These are phyloP conservation scores for Stagonosporopsis rhizophila DNA, from an alignment of 2,329 filamentous ascomycete genomes.

Conservation along the genomic window DNA sequence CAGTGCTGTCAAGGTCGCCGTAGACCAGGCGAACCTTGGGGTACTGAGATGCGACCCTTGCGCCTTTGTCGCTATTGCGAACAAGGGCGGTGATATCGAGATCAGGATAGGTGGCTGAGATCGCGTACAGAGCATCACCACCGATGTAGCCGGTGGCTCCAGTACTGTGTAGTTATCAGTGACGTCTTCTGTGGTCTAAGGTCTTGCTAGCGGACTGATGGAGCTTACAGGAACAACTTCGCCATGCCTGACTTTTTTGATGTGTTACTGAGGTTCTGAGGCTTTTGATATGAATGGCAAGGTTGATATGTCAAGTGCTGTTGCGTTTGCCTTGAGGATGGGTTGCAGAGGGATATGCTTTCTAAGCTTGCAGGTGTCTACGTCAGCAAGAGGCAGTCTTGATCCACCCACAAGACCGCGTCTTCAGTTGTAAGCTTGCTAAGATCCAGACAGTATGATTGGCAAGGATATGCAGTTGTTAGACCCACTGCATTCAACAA, in stretches of 20 bases:
- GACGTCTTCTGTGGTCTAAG: not conserved
- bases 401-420: not conserved
- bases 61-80: slow-evolving; percentile 58
- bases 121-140: slow-evolving; percentile 40
- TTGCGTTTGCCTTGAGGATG: not conserved
- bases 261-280: not conserved
- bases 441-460: not conserved
- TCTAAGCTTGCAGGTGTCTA: slow-evolving; percentile 14
- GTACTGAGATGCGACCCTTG: slow-evolving; percentile 55
- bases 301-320: not conserved
- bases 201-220: not conserved
- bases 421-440: not conserved
- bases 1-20: slow-evolving; percentile 50
- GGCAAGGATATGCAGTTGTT: not conserved
- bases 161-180: slow-evolving; percentile 26
- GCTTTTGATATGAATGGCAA: not conserved
- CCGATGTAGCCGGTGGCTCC: slow-evolving; percentile 46
- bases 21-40: slow-evolving; percentile 60
- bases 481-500: not conserved
- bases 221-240: slow-evolving; percentile 38
- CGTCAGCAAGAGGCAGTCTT: slow-evolving; percentile 7
- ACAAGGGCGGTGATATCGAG: slow-evolving; percentile 59
- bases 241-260: slow-evolving; percentile 24
- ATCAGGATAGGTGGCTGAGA: slow-evolving; percentile 57
- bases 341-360: not conserved